phyloP scores from a whole-genome alignment of 2,329 filamentous ascomycete genomes.

The Hypoxylon sp. region DNA sequence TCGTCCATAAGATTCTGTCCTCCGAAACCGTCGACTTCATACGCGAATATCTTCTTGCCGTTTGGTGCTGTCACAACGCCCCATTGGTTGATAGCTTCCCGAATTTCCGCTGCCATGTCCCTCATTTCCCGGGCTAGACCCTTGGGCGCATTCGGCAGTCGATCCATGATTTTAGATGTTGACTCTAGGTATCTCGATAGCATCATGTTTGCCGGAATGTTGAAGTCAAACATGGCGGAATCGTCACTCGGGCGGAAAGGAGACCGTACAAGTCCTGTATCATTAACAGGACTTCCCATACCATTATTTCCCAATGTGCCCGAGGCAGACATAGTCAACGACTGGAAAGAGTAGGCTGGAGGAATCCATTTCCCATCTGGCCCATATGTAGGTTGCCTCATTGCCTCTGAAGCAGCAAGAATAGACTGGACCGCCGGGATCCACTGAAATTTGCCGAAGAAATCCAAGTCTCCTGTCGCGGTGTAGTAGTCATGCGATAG shows the following conservation, averaged over 20 bases:
- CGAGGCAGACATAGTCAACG: constrained; percentile 78
- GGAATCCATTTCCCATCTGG: constrained; percentile 51
- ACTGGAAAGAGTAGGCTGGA: constrained; percentile 79
- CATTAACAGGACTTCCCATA: constrained; percentile 83
- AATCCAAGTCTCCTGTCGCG: constrained; percentile 78
- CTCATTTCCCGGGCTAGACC: constrained; percentile 69
- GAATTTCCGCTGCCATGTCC: constrained; percentile 73
- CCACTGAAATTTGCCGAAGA: constrained; percentile 82
- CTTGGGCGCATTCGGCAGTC: constrained; percentile 57
- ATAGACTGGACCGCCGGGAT: constrained; percentile 78
- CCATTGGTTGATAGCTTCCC: constrained; percentile 76
- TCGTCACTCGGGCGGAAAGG: constrained; percentile 95
- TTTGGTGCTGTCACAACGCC: constrained; percentile 69
- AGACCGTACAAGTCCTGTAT: constrained; percentile 85
- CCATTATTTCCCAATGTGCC: constrained; percentile 86
- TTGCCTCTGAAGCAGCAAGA: constrained; percentile 76
- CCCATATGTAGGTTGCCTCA: constrained; percentile 76
- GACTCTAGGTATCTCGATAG: constrained; percentile 74
- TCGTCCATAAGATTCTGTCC: constrained; percentile 78
- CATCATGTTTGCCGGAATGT: constrained; percentile 93
- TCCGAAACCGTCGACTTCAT: constrained; percentile 83
- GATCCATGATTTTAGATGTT: constrained; percentile 62
- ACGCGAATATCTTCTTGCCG: constrained; percentile 75
- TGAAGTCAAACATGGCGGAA: constrained; percentile 85
- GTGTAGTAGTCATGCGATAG: constrained; percentile 85